Base-by-base conservation (phyloP, 768 basidiomycete species). In the Nidula microcarpa region DNA sequence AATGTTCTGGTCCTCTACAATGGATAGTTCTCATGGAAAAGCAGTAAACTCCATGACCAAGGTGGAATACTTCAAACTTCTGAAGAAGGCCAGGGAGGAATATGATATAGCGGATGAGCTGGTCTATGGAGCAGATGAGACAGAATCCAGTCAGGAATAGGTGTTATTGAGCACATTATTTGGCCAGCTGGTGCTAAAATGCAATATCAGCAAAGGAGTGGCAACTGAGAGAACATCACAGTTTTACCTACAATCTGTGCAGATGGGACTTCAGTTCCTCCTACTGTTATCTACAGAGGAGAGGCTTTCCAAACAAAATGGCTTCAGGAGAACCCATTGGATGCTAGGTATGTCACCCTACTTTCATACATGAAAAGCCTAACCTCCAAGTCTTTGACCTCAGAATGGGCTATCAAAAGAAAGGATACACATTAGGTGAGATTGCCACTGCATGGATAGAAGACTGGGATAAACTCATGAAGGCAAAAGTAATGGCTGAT, bases 231-330 rank as follows among this genome's bases (percentile, higher is more conserved):
- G 47, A 73, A 70, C 57, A 61, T 69, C 10, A 74, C 67, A 0
- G 68, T 56, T 2, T 47, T 74, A 11, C 58, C 70, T 6, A 69
- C 68, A 9, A 73, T 75, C 41, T 74, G 73, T 55, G 68, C 72
- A 0, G 68, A 75, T 60, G 68, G 73, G 1, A 66, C 66, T 0
- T 50, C 52, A 0, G 34, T 69, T 13, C 39, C 39, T 9, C 74
- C 71, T 1, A 58, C 62, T 7, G 56, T 75, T 4, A 73, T 76
- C 14, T 74, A 62, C 62, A 75, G 75, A 55, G 72, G 67, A n/a
- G 56, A 67, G 47, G 60, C 68, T 32, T 57, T 69, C 32, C 50
- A 58, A 53, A 46, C 43, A 39, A 59, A 56, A 30, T 75, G 67
- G 68, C 53, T 53, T 2, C 37, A 71, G 17, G 60, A 74, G 37